Percentiles rank a stretch among this genome's conserved stretches.
phyloP scores from a whole-genome alignment of 2,329 filamentous ascomycete genomes.

The Sphaerulina populicola region DNA sequence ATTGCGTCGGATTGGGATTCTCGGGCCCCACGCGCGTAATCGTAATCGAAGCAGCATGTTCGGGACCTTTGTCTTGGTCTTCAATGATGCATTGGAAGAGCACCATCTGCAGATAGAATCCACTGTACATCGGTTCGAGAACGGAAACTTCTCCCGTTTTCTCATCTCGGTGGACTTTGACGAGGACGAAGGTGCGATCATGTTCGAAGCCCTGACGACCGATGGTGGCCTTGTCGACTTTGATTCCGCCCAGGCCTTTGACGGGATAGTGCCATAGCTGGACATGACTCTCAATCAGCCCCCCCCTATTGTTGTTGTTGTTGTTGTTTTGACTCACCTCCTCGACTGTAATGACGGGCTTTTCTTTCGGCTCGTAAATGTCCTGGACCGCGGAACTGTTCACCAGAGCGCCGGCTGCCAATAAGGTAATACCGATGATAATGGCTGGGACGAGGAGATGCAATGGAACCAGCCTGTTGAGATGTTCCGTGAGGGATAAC shows the following conservation, averaged over 20 bases:
- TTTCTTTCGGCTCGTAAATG: conserved; percentile 7
- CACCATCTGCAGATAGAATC: conserved; percentile 10
- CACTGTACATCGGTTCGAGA: conserved; percentile 7
- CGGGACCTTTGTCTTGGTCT: conserved; percentile 3
- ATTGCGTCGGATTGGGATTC: conserved; percentile 4
- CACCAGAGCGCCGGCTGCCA: not conserved
- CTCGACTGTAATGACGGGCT: conserved; percentile 5
- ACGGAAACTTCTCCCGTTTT: conserved; percentile 4
- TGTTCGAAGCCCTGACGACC: conserved; percentile 10
- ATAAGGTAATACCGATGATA: not conserved
- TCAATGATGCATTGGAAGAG: conserved; percentile 9
- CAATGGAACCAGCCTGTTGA: not conserved
- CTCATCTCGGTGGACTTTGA: conserved; percentile 6
- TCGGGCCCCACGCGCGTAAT: conserved; percentile 4
- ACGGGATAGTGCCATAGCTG: conserved; percentile 9
- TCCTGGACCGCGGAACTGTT: not conserved
- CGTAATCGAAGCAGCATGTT: conserved; percentile 4
- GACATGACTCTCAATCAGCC: too few relatives aligned
- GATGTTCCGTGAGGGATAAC: not conserved
- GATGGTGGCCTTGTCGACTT: conserved; percentile 8
- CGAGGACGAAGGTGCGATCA: conserved; percentile 8
- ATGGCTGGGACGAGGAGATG: not conserved
- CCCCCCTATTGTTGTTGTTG: not conserved
- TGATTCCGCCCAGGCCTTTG: conserved; percentile 9
- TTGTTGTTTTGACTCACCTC: too few relatives aligned